Evolutionary conservation across 352 stramenopile species (phyloP), one percentile per base, ranked within the genome.

Genomic region (Aphanomyces stellatus): DNA sequence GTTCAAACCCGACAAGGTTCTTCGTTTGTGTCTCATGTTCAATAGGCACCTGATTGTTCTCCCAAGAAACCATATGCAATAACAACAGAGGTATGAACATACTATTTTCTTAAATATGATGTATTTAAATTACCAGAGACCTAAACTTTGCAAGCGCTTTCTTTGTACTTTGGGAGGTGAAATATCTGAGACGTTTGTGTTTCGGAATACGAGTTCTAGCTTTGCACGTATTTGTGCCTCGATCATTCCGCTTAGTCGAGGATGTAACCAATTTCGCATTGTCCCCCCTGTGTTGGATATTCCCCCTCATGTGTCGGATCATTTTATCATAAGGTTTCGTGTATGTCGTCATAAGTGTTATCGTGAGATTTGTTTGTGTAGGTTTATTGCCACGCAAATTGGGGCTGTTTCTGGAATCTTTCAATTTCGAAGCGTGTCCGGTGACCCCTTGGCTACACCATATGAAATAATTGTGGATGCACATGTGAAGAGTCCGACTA

Each of bases 391-490:
- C 8, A 73, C 69, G 24, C 74, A 78, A 13, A 63, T 74, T 7
- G 86, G 86, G 19, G 82, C 85, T 31, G 81, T 87, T 7, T 81
- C 86, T 0, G 86, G 82, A 0, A 89, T 95, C n/a, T 92, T 95
- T 41, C 86, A 95, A 70, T 95, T 95, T 48, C 75, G 86, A 64
- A 85, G 78, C 27, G 77, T 95, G 31, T 84, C 81, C 0, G 53
- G 79, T 34, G 72, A 93, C 28, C 78, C 76, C 10, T 68, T 92
- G 15, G 85, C 83, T 40, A 70, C 78, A 27, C 85, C 84, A 4
- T 92, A 91, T 40, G 86, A 95, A 78, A 78, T 93, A 24, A 69
- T 95, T 24, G 86, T 95, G 30, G 86, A 95, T 75, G 82, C 84
- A 27, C 90, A 82, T 61, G 84, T 95, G 35, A 77, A 67, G 37